These are phyloP conservation scores for Tubosaeta sp. DNA, from an alignment of 768 basidiomycete genomes.

Conservation along the genomic window DNA sequence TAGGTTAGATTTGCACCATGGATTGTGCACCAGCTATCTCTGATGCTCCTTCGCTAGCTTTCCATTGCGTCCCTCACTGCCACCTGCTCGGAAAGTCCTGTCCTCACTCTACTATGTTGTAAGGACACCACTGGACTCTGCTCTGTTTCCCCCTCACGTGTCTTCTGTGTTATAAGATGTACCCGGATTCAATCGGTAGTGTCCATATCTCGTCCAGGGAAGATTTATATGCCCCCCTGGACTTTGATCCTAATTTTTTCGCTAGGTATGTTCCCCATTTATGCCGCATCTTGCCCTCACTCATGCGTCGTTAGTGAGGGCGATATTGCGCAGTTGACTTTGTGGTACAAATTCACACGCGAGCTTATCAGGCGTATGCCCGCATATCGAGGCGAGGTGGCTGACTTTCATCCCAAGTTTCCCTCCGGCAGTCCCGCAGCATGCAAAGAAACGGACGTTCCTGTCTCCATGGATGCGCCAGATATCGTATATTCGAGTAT, in stretches of 20 bases:
- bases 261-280: slow-evolving; percentile 32
- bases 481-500: slow-evolving; percentile 32
- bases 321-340: slow-evolving; percentile 44
- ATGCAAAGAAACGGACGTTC: slow-evolving; percentile 12
- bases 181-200: slow-evolving; percentile 45
- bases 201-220: slow-evolving; percentile 44
- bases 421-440: slow-evolving; percentile 24
- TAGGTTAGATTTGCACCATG: slow-evolving; percentile 17
- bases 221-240: slow-evolving; percentile 38
- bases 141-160: background rate
- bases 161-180: slow-evolving; percentile 21
- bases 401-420: slow-evolving; percentile 28
- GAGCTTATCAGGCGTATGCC: slow-evolving; percentile 55
- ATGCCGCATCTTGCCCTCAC: background rate
- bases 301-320: slow-evolving; percentile 9
- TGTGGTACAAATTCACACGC: slow-evolving; percentile 52
- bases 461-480: slow-evolving; percentile 25
- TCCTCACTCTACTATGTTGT: slow-evolving; percentile 32
- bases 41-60: slow-evolving; percentile 7
- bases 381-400: slow-evolving; percentile 19
- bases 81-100: slow-evolving; percentile 26
- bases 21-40: background rate
- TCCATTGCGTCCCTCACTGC: slow-evolving; percentile 12
- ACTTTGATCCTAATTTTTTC: slow-evolving; percentile 44
- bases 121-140: background rate